Base-by-base conservation (phyloP, 2,329 filamentous ascomycete species). In the Fonsecaea monophora region DNA sequence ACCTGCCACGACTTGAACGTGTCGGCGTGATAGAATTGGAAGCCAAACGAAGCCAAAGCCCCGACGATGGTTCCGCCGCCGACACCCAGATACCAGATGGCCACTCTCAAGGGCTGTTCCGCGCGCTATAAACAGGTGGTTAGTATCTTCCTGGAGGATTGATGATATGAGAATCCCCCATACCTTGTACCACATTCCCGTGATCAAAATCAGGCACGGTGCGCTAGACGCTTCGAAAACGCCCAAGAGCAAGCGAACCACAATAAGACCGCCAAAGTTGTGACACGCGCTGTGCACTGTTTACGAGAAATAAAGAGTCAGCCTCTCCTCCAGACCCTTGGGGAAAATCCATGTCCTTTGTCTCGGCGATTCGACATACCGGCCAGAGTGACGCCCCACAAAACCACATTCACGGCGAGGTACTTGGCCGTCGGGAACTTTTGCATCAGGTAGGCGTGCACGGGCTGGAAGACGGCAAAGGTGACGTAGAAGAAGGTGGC, bases 401-500 rank as follows among this genome's bases (percentile, higher is more conserved):
- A 78, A 5, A 83, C 75, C 45, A 89, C 84, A 68, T 89, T 89
- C 59, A 80, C 71, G 8, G 83, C 87, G 1, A 90, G 80, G 76
- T 86, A 88, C 73, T 89, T 89, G 8, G 83, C 85, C 0, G 85
- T 83, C 6, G 88, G 87, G 6, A 89, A 79, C 53, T 82, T 82
- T 66, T 90, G 87, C 15, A 90, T 82, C 21, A 89, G 81, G 68
- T 84, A 85, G 10, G 59, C 59, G 35, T 61, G 59, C 85, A 86
- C 85, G 65, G 87, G 87, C 9, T 86, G 86, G 2, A 89, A 77
- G 66, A 84, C 79, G 1, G 87, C 77, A 62, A 87, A 84, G 3
- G 85, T 87, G 50, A 90, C 86, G 71, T 87, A 90, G 71, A 90
- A 85, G 34, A 85, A 84, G 0, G 86, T 88, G 2, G 86, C 86